Evolutionary conservation across 140 eudicot species (phyloP).

Genomic region (Flaveria floridana): DNA sequence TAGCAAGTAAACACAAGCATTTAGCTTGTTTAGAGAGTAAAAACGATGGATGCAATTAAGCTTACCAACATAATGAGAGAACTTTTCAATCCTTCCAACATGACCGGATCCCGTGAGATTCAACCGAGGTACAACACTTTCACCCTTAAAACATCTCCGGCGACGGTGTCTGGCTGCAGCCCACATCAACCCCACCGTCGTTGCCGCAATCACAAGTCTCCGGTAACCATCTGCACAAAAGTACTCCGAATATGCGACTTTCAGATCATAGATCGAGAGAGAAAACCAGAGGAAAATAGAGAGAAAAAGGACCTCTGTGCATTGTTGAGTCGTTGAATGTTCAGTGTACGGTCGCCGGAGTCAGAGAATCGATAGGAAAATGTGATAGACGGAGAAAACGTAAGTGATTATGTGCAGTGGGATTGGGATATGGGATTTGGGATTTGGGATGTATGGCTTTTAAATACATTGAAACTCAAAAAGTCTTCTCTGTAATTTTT

Average conservation of each 20-base stretch:
- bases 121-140: conserved; percentile 44
- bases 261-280: neutral
- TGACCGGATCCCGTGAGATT: conserved; percentile 55
- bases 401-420: too few relatives aligned
- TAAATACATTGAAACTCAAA: too few relatives aligned
- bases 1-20: neutral
- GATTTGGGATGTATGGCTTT: too few relatives aligned
- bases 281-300: neutral
- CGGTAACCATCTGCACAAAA: conserved; percentile 41
- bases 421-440: too few relatives aligned
- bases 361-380: neutral
- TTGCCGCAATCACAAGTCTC: conserved; percentile 46
- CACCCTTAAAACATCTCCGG: conserved; percentile 1
- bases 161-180: conserved; percentile 40
- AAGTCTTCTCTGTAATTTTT: too few relatives aligned
- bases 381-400: too few relatives aligned
- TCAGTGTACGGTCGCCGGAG: neutral
- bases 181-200: conserved; percentile 40
- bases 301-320: conserved; percentile 23
- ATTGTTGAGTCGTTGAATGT: neutral
- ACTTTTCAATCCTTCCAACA: conserved; percentile 62
- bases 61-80: conserved; percentile 78
- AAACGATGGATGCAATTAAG: neutral
- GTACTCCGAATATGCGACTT: neutral
- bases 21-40: too few relatives aligned